Conservation (phyloP, 2,329 filamentous ascomycete genomes). For the Fusarium lyarnte region DNA sequence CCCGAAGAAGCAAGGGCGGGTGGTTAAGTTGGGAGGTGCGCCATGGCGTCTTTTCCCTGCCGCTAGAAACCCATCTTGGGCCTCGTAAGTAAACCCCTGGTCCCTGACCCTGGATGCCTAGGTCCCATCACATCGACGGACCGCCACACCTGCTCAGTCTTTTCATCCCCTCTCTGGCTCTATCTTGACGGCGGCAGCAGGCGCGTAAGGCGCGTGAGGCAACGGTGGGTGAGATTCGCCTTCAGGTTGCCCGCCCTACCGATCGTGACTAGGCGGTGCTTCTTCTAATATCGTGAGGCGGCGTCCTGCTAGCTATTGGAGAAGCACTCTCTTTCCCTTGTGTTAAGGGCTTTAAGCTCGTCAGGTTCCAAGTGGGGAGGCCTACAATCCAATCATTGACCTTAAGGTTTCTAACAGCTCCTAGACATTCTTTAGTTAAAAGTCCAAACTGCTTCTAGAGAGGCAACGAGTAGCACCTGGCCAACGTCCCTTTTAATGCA, state of each 20-base stretch:
- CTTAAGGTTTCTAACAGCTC: slow-evolving; percentile 29
- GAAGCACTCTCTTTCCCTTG: slow-evolving; percentile 26
- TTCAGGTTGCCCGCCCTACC: slow-evolving; percentile 38
- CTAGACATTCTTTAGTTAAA: slow-evolving; percentile 31
- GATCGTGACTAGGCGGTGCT: slow-evolving; percentile 25
- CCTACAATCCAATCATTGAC: slow-evolving; percentile 37
- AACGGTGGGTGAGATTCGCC: slow-evolving; percentile 35
- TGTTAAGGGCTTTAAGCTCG: slow-evolving; percentile 37
- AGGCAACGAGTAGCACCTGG: slow-evolving; percentile 20
- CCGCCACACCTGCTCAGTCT: slow-evolving; percentile 5
- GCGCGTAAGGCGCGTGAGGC: slow-evolving; percentile 40
- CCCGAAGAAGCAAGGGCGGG: slow-evolving; percentile 17
- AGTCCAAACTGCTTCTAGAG: slow-evolving; percentile 26
- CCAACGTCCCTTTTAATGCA: slow-evolving; percentile 44
- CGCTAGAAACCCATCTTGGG: slow-evolving; percentile 12
- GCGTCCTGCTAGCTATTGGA: slow-evolving; percentile 35
- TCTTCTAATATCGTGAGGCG: slow-evolving; percentile 38
- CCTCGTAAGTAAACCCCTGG: slow-evolving; percentile 5
- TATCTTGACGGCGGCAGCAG: slow-evolving; percentile 25
- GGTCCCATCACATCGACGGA: slow-evolving; percentile 16
- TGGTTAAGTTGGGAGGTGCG: slow-evolving; percentile 1
- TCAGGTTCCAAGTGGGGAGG: slow-evolving; percentile 37
- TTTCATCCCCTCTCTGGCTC: slow-evolving; percentile 7
- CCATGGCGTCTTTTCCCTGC: slow-evolving; percentile 20
- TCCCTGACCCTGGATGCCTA: neutral